Base-by-base conservation (phyloP, 2,329 filamentous ascomycete genomes). In the Fusarium hainanense region DNA sequence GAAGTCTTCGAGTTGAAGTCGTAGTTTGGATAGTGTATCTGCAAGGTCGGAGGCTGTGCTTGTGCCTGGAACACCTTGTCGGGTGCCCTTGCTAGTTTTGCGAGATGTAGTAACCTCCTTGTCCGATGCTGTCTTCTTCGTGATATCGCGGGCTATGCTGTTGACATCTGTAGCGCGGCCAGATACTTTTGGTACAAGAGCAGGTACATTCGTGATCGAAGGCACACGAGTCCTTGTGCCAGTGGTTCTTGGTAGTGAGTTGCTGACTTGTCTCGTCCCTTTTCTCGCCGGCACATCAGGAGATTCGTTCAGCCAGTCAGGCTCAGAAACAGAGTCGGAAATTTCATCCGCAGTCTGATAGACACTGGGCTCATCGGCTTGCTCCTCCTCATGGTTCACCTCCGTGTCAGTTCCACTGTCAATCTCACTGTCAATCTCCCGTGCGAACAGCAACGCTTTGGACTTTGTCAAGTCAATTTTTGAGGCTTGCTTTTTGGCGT, bases 281-380 rank as follows among this genome's bases (percentile, higher is more conserved):
- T 42, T 57, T 16, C 48, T 59, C 20, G 23, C 37, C 12, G 58
- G 46, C 11, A 50, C 57, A 14, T 66, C 58, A 9, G 58, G 57
- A 7, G 66, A 71, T 18, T 70, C 48, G n/a, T 66, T 68, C 10
- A 61, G 34, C 61, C 69, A 64, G 9, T 68, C 65, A 28, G 54
- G 60, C 12, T 75, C 68, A 4, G 70, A 72, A 4, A 30, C 49
- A 28, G 63, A 70, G 11, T 56, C 68, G 4, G 73, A 75, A 37
- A 67, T 52, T 4, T 74, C 60, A 7, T 66, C 70, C 42, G 70
- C 71, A 11, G 75, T 77, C 37, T 71, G 68, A 32, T 74, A 77
- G 11, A 72, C 18, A 50, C 71, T 76, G 21, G 65, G 52, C 11
- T 76, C 73, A 8, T 78, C 69, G 4, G 65, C 66, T 30, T 54